Evolutionary conservation across 2,329 filamentous ascomycete species (phyloP).

Genomic region (Scedosporium dehoogii): DNA sequence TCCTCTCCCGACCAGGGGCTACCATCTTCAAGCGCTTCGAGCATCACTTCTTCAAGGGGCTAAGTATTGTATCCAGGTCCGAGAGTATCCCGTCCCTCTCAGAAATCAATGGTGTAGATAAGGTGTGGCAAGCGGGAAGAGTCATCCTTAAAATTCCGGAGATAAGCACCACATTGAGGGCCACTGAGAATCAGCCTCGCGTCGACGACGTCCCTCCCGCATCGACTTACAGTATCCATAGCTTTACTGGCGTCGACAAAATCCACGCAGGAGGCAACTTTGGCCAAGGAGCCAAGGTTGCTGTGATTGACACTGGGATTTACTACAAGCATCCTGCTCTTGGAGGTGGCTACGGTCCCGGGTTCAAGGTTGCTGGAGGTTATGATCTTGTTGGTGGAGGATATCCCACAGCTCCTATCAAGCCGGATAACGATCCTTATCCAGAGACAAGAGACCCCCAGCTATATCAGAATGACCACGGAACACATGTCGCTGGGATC

Average conservation of each 20-base stretch:
- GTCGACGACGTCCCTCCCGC: background rate
- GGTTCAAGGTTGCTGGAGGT: conserved; percentile 26
- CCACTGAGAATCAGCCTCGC: background rate
- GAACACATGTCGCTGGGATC: conserved; percentile 25
- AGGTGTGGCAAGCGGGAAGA: background rate
- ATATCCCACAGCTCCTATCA: background rate
- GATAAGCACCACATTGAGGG: background rate
- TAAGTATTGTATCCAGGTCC: background rate
- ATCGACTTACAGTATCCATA: conserved; percentile 24
- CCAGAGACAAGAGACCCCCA: background rate
- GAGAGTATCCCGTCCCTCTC: background rate
- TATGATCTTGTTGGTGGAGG: conserved; percentile 25
- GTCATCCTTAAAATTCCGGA: conserved; percentile 1
- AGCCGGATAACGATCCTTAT: conserved; percentile 8
- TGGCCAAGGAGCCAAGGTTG: conserved; percentile 26
- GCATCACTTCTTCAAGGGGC: background rate
- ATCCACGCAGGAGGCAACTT: conserved; percentile 26
- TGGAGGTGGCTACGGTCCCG: conserved; percentile 27
- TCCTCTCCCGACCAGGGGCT: background rate
- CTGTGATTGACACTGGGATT: conserved; percentile 29
- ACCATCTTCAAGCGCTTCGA: conserved; percentile 4
- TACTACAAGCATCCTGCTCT: conserved; percentile 26
- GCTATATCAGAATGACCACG: conserved; percentile 17
- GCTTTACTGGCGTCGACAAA: conserved; percentile 27
- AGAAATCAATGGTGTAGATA: background rate